These are phyloP conservation scores for Hondaea fermentalgiana DNA, from an alignment of 108 stramenopile species.

Conservation along the genomic window DNA sequence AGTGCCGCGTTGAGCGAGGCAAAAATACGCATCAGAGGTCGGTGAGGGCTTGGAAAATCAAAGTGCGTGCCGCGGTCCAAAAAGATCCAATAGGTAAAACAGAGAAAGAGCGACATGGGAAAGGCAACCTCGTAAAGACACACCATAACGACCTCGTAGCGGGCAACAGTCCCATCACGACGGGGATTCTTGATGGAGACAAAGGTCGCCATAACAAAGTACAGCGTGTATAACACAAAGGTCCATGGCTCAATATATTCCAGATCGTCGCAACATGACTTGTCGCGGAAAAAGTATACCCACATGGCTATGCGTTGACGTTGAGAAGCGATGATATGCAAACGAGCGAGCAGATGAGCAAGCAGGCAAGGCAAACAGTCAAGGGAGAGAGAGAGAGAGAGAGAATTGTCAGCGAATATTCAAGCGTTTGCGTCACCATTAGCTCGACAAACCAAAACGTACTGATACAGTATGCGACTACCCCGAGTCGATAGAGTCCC, in stretches of 20 bases:
- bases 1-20: background rate
- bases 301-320: background rate
- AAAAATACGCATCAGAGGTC: background rate
- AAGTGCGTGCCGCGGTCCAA: background rate
- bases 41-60: background rate
- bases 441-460: background rate
- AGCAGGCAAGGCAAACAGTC: too few relatives aligned
- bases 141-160: background rate
- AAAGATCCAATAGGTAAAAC: background rate
- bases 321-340: too few relatives aligned
- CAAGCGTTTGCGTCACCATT: too few relatives aligned
- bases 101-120: background rate
- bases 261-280: background rate
- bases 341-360: too few relatives aligned
- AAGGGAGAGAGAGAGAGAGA: too few relatives aligned
- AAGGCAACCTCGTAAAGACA: background rate
- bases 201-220: background rate
- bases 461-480: background rate
- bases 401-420: too few relatives aligned
- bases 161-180: background rate
- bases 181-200: background rate
- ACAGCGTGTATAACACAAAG: background rate
- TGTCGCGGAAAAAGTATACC: background rate
- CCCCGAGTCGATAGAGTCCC: background rate
- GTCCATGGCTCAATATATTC: background rate